A percentile compares a stretch with the other conserved stretches of the same genome.
Conservation (phyloP, 2,329 filamentous ascomycete genomes). For the Cercospora sesami region DNA sequence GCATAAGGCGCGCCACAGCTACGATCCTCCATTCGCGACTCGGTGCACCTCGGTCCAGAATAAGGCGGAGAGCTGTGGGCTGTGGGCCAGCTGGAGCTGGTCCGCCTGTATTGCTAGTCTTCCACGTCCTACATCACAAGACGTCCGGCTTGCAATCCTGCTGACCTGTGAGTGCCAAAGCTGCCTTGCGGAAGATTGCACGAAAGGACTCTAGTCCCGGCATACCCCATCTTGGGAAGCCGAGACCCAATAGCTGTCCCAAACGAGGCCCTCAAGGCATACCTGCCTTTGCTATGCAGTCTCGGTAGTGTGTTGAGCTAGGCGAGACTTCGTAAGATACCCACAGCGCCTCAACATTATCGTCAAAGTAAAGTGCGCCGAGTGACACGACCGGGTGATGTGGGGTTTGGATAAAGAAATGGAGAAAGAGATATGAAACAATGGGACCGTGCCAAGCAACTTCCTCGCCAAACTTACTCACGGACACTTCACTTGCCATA, state of each 20-base stretch:
- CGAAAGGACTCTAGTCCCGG: not conserved
- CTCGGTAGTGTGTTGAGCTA: not conserved
- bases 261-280: not conserved
- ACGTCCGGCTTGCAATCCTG: not conserved
- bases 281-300: not conserved
- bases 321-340: not conserved
- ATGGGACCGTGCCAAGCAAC: not conserved
- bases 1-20: not conserved
- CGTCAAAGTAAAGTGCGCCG: not conserved
- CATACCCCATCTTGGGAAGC: not conserved
- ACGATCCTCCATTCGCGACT: not conserved
- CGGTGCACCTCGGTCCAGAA: not conserved
- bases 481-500: not conserved
- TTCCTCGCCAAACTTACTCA: not conserved
- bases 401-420: not conserved
- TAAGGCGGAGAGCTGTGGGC: not conserved
- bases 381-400: not conserved
- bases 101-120: not conserved
- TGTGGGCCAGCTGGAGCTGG: not conserved
- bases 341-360: not conserved
- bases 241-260: not conserved
- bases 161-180: not conserved
- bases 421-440: not conserved
- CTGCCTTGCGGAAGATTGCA: not conserved
- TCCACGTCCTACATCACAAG: not conserved